Conservation (phyloP, 306 rosid species). For the Cicer yamashitae region DNA sequence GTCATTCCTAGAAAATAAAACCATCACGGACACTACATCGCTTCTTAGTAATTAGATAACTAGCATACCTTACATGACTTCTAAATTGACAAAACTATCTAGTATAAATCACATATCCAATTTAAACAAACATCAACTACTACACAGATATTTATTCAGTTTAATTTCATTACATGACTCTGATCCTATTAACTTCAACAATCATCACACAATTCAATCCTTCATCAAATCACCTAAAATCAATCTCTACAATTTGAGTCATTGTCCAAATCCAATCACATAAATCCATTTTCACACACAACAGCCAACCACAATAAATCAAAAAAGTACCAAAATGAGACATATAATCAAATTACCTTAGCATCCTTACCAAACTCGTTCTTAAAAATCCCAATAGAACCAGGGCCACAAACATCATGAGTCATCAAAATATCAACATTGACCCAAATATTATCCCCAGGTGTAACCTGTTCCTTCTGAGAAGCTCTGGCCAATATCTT, state of each 20-base stretch:
- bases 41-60: not conserved
- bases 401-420: slow-evolving; percentile 96
- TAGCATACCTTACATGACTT: slow-evolving; percentile 10
- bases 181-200: slow-evolving; percentile 7
- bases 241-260: not conserved
- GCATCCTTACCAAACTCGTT: slow-evolving; percentile 91
- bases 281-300: not conserved
- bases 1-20: not conserved
- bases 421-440: slow-evolving; percentile 90
- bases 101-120: not conserved
- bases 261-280: slow-evolving; percentile 22
- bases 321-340: not conserved
- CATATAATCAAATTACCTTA: slow-evolving; percentile 53
- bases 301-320: not conserved
- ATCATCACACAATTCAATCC: slow-evolving; percentile 17
- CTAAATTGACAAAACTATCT: slow-evolving; percentile 16
- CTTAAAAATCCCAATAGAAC: slow-evolving; percentile 91
- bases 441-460: slow-evolving; percentile 92
- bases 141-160: not conserved
- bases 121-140: not conserved
- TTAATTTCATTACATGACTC: slow-evolving; percentile 22
- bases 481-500: slow-evolving; percentile 89
- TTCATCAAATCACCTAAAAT: slow-evolving; percentile 32
- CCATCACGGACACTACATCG: not conserved
- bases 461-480: slow-evolving; percentile 68